Conservation (phyloP, 169 alveolate species). For the Fabrea salina region DNA sequence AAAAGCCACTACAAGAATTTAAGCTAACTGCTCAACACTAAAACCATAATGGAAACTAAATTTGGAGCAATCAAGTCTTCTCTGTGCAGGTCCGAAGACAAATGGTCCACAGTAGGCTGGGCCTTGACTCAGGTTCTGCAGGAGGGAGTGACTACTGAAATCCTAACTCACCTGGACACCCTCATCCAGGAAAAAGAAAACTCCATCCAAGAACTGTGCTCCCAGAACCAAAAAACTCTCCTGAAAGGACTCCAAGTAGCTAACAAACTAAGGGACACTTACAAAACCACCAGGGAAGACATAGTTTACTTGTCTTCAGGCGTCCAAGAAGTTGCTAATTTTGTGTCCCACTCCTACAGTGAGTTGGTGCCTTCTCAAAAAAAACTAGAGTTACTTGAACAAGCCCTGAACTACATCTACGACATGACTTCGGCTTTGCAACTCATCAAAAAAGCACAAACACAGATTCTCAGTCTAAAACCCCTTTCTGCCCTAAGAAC, state of each 20-base stretch:
- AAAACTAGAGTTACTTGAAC: not conserved
- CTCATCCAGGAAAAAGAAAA: conserved; percentile 15
- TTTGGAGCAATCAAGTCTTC: too few species aligned
- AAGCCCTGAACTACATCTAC: not conserved
- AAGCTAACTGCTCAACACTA: too few species aligned
- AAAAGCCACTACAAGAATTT: too few species aligned
- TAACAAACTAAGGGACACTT: not conserved
- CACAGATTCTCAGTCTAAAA: not conserved
- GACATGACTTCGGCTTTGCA: not conserved
- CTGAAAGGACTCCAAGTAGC: not conserved
- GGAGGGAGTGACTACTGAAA: not conserved
- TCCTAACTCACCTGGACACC: not conserved
- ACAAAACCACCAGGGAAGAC: not conserved
- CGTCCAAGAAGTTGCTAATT: not conserved
- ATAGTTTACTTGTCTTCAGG: not conserved
- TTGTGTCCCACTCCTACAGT: not conserved
- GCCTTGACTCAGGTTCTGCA: too few species aligned
- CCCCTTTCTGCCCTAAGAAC: conserved; percentile 22
- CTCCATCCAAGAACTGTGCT: not conserved
- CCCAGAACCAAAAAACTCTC: not conserved
- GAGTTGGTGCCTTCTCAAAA: not conserved
- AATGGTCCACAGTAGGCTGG: too few species aligned
- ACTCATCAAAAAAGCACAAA: not conserved
- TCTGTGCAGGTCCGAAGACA: too few species aligned
- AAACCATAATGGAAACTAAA: too few species aligned